Percentiles rank a stretch among this genome's conserved stretches.
Conservation (phyloP, 2,329 filamentous ascomycete species). For the Calonectria montana region DNA sequence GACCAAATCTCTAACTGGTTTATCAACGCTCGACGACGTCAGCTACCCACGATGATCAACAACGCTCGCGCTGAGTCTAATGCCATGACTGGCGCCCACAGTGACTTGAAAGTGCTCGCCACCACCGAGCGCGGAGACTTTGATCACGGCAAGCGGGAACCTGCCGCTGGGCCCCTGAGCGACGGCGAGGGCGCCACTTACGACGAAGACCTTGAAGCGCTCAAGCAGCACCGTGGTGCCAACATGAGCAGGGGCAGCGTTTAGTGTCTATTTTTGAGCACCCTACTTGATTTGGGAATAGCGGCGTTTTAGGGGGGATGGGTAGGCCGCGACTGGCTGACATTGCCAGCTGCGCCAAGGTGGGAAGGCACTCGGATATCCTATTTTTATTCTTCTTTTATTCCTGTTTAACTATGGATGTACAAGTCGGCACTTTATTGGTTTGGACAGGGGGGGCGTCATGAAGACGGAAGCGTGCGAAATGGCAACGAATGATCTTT, state of each 20-base stretch:
- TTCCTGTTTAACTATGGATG: conserved; percentile 15
- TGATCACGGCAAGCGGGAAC: conserved; percentile 50
- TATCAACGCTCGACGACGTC: conserved; percentile 79
- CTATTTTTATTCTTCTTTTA: not conserved
- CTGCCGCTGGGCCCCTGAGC: conserved; percentile 54
- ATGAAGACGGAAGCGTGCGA: not conserved
- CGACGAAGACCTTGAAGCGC: conserved; percentile 55
- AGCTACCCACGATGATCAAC: conserved; percentile 70
- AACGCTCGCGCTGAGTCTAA: conserved; percentile 65
- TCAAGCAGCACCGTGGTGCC: conserved; percentile 45
- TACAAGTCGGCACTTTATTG: conserved; percentile 18
- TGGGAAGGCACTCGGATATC: not conserved
- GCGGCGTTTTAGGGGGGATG: conserved; percentile 27
- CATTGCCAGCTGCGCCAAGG: conserved; percentile 26
- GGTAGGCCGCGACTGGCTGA: conserved; percentile 32
- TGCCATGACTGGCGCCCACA: conserved; percentile 53
- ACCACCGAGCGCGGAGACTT: conserved; percentile 54
- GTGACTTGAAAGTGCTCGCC: conserved; percentile 52
- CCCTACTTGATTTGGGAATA: conserved; percentile 34
- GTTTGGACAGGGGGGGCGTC: conserved; percentile 9
- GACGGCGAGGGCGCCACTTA: conserved; percentile 59
- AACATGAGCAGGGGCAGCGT: conserved; percentile 61
- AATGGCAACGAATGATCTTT: conserved; percentile 12
- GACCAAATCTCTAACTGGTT: conserved; percentile 85
- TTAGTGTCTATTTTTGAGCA: conserved; percentile 40